phyloP scores from a whole-genome alignment of 1,139 yeast genomes.

The Taphrina pruni region DNA sequence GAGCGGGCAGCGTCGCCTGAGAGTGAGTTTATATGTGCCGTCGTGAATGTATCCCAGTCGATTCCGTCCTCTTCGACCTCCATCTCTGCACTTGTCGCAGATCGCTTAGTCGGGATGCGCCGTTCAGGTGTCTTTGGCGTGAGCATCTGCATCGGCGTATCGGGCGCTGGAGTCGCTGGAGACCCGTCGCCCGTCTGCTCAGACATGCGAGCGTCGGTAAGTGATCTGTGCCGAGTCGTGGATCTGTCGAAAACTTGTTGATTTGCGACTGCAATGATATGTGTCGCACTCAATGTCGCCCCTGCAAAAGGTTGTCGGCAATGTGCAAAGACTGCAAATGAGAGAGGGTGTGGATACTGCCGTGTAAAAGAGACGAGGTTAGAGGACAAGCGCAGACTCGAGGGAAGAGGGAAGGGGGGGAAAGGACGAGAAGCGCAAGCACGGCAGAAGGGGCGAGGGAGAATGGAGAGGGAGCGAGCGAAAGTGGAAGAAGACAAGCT shows the following conservation, averaged over 20 bases:
- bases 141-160: constrained; percentile 21
- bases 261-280: too few species aligned
- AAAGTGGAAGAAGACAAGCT: too few species aligned
- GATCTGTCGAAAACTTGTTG: too few species aligned
- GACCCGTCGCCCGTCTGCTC: background rate
- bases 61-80: background rate
- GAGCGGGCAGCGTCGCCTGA: constrained; percentile 14
- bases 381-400: background rate
- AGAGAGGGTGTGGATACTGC: background rate
- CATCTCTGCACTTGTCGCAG: constrained; percentile 2
- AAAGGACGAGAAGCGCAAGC: background rate
- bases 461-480: background rate
- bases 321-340: background rate
- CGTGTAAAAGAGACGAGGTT: too few species aligned
- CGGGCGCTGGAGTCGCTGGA: constrained; percentile 19
- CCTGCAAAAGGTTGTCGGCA: background rate
- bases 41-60: constrained; percentile 23
- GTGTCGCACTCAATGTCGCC: background rate
- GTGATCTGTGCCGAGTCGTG: too few species aligned
- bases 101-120: constrained; percentile 1
- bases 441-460: too few species aligned
- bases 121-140: constrained; percentile 32
- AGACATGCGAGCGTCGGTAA: background rate
- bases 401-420: background rate
- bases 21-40: constrained; percentile 11